Evolutionary conservation across 768 basidiomycete genomes (phyloP).

Genomic region (Albatrellus ellisii): DNA sequence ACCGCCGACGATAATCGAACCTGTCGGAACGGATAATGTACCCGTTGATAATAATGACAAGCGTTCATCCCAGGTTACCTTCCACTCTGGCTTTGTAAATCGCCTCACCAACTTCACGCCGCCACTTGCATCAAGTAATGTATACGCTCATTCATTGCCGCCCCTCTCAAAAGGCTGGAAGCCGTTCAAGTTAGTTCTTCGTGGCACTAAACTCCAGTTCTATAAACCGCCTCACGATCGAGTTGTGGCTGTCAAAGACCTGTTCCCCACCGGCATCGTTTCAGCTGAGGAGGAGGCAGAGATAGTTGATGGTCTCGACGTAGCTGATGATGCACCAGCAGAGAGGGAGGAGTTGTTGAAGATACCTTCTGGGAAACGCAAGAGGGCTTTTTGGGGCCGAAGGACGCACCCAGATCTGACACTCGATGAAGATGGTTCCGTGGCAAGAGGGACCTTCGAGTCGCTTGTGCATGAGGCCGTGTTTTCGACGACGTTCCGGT

Average conservation of each 20-base stretch:
- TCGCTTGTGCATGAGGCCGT: constrained; percentile 73
- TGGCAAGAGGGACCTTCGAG: constrained; percentile 62
- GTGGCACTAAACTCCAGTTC: constrained; percentile 77
- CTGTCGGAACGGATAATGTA: constrained; percentile 21
- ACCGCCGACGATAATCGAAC: constrained; percentile 32
- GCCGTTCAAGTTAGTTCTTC: constrained; percentile 70
- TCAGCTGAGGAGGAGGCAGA: constrained; percentile 32
- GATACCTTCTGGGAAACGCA: constrained; percentile 30
- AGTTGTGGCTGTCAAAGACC: constrained; percentile 45
- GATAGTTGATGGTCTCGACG: constrained; percentile 4
- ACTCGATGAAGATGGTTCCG: constrained; percentile 22
- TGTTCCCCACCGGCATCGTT: constrained; percentile 60
- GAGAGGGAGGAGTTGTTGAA: constrained; percentile 24
- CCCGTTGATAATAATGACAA: constrained; percentile 25
- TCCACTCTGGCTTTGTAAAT: constrained; percentile 66
- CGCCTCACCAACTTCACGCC: constrained; percentile 43
- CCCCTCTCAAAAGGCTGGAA: constrained; percentile 61
- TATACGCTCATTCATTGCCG: constrained; percentile 16
- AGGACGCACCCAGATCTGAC: constrained; percentile 60
- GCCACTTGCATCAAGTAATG: constrained; percentile 18
- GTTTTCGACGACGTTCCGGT: constrained; percentile 56
- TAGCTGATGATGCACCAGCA: constrained; percentile 16
- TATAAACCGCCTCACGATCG: constrained; percentile 75
- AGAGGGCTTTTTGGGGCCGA: constrained; percentile 68
- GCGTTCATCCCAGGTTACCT: constrained; percentile 69